Evolutionary conservation across 2,329 filamentous ascomycete species (phyloP).

Genomic region (Dothistroma pini): DNA sequence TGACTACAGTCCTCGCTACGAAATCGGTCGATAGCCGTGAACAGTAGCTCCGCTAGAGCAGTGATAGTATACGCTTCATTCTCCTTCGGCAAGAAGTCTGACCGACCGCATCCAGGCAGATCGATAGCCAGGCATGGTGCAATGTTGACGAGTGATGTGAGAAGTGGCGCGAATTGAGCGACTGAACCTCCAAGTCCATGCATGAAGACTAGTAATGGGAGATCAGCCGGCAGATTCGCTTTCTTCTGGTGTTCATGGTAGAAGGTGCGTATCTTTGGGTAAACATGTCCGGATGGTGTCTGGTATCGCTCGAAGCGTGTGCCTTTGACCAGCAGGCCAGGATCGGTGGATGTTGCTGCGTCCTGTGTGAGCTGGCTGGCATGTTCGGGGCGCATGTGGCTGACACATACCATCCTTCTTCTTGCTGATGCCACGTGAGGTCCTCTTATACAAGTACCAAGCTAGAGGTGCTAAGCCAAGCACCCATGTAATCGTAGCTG

Average conservation of each 20-base stretch:
- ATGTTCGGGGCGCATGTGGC: background rate
- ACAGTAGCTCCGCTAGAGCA: constrained; percentile 70
- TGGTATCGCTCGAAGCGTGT: constrained; percentile 68
- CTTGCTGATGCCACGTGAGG: background rate
- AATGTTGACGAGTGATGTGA: constrained; percentile 76
- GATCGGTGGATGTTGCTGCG: constrained; percentile 55
- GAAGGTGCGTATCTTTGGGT: constrained; percentile 76
- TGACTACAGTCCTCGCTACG: constrained; percentile 62
- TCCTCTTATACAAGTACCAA: background rate
- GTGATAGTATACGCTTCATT: constrained; percentile 79
- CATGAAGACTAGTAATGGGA: constrained; percentile 85
- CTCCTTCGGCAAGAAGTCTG: constrained; percentile 63
- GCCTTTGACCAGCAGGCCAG: constrained; percentile 73
- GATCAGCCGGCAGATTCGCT: constrained; percentile 68
- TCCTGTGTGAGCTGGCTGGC: constrained; percentile 1
- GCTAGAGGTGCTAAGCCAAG: background rate
- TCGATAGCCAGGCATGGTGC: constrained; percentile 86
- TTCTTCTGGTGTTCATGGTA: constrained; percentile 77
- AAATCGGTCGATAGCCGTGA: constrained; percentile 68
- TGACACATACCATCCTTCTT: constrained; percentile 11
- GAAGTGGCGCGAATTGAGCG: constrained; percentile 77
- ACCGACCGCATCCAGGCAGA: constrained; percentile 83
- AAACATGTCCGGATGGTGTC: constrained; percentile 64
- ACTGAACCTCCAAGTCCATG: constrained; percentile 92
- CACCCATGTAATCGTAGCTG: background rate